Evolutionary conservation across 1,139 yeast genomes (phyloP), one percentile per base, ranked within the genome.

Genomic region (Saccharomycopsis hybrid): DNA sequence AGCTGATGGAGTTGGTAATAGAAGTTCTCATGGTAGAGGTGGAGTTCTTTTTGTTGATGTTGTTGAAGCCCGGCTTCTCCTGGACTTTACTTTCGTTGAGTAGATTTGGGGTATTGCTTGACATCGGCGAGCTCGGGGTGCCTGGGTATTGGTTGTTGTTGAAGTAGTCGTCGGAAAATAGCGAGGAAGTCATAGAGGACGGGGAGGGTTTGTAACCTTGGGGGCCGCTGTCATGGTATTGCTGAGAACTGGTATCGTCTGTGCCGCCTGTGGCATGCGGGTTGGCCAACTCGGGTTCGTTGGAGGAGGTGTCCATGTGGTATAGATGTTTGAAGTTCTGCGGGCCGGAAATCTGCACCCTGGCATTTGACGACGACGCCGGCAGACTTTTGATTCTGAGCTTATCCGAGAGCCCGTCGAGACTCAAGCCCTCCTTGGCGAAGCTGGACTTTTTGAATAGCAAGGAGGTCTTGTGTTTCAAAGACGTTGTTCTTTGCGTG

Each of bases 291-390:
- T 28, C 43, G 8, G 43, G 43, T 9, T 49, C 52, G n/a, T 32
- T 28, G 13, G 36, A 25, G n/a, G 35, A 25, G 25, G 54, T 51
- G 41, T 51, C 51, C 49, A 49, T 49, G 32, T 51, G 54, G 41
- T 48, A 51, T n/a, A 51, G 28, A 32, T 51, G 54, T 30, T 51
- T 48, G 47, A 51, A 51, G 27, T 51, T 41, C 33, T 51, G 54
- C 29, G 54, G 54, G 5, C 46, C 52, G n/a, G 49, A 44, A 9
- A 51, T 51, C 18, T 29, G 42, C 5, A 37, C 24, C 24, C 27
- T 44, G 41, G 41, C 11, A 35, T 35, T 43, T 5, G 49, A 13
- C 7, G 13, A n/a, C 11, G 31, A 11, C 7, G 18, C 43, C 11
- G 45, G 35, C 28, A 4, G 5, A 32, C 11, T 13, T 30, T 2